These are phyloP conservation scores for Hericium alpestre DNA, from an alignment of 768 basidiomycete genomes.

Conservation along the genomic window DNA sequence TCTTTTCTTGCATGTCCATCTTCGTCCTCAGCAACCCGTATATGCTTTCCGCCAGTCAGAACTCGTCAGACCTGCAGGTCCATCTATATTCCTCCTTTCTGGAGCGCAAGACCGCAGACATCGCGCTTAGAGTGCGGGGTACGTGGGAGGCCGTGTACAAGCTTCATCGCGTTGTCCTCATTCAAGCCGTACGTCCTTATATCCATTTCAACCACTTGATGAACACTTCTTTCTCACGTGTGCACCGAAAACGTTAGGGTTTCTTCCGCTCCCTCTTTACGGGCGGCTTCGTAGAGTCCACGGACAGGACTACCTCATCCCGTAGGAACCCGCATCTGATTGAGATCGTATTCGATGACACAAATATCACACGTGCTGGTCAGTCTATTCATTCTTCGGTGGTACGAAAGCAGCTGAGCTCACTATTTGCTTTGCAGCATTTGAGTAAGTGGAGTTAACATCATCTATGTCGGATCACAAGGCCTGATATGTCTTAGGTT, in stretches of 20 bases:
- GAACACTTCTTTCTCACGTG: background rate
- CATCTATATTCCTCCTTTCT: conserved; percentile 74
- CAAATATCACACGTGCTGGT: conserved; percentile 84
- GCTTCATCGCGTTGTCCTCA: conserved; percentile 77
- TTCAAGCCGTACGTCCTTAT: conserved; percentile 55
- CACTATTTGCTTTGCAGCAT: conserved; percentile 39
- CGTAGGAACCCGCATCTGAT: conserved; percentile 40
- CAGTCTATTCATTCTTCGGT: conserved; percentile 18
- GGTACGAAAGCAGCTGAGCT: no score
- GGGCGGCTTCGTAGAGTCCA: conserved; percentile 62
- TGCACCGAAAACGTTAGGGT: conserved; percentile 34
- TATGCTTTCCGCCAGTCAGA: conserved; percentile 33
- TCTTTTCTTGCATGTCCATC: background rate
- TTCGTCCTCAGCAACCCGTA: background rate
- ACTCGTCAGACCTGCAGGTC: conserved; percentile 50
- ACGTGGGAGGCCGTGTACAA: conserved; percentile 67
- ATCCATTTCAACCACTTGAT: background rate
- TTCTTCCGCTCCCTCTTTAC: conserved; percentile 87
- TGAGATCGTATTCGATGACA: conserved; percentile 68
- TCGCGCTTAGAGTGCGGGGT: conserved; percentile 57
- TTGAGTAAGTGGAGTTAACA: conserved; percentile 55
- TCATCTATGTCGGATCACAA: background rate
- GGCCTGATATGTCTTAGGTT: conserved; percentile 36
- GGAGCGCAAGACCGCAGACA: conserved; percentile 63
- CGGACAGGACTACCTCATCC: conserved; percentile 5